Evolutionary conservation across 163 green algal genomes (phyloP).

Genomic region (Prototheca stagnorum): DNA sequence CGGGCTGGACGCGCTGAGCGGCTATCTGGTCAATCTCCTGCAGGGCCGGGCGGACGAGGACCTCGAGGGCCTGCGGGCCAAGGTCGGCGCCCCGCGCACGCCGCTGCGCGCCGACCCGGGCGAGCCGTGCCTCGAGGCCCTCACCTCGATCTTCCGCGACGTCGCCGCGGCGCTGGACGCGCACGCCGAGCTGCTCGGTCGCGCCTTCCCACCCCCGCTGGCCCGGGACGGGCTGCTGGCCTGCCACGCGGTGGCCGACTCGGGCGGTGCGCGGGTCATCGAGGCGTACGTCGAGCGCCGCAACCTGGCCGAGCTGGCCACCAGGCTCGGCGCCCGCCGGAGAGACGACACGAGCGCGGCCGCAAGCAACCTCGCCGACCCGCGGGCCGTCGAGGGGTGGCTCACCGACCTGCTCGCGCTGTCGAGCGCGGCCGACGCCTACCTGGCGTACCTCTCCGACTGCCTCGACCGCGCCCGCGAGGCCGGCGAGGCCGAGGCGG

Average conservation of each 20-base stretch:
- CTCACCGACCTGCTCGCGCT: constrained; percentile 60
- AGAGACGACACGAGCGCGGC: neutral
- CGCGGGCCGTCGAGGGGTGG: constrained; percentile 39
- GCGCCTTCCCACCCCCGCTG: constrained; percentile 20
- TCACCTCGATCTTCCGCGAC: constrained; percentile 69
- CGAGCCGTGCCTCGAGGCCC: constrained; percentile 39
- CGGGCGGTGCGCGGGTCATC: constrained; percentile 32
- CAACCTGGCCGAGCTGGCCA: constrained; percentile 22
- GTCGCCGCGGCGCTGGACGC: constrained; percentile 45
- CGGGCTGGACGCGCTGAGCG: constrained; percentile 46
- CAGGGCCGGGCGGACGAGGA: constrained; percentile 24
- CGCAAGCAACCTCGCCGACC: constrained; percentile 14
- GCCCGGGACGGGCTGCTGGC: constrained; percentile 9
- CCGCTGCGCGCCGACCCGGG: no score
- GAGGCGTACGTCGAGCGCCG: constrained; percentile 38
- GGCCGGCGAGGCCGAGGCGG: neutral
- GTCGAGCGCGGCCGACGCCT: constrained; percentile 64
- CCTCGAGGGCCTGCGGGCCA: constrained; percentile 34
- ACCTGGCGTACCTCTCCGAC: constrained; percentile 63
- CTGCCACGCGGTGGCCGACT: constrained; percentile 42
- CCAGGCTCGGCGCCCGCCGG: constrained; percentile 10
- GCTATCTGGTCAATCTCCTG: constrained; percentile 52
- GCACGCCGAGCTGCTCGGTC: constrained; percentile 21
- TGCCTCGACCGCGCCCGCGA: constrained; percentile 39
- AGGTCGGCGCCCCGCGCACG: constrained; percentile 1